Base-by-base conservation (phyloP, 2,329 filamentous ascomycete species). In the Teratosphaeriaceae sp. region DNA sequence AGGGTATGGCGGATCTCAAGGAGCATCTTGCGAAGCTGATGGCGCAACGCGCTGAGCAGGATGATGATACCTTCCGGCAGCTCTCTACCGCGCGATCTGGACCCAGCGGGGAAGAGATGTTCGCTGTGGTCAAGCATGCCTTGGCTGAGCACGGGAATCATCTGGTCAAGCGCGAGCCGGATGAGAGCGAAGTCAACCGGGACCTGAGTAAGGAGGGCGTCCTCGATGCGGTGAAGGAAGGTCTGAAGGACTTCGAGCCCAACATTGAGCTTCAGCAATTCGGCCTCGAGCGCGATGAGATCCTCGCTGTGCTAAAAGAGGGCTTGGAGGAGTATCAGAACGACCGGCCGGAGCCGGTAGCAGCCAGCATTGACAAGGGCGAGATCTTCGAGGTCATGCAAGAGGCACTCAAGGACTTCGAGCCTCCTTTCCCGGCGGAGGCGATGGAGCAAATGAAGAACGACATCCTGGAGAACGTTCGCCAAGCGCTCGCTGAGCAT, bases 201-300 rank as follows among this genome's bases (percentile, higher is more conserved):
- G 52, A 63, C 71, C 40, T 68, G 64, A 36, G 70, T 66, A 27
- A 68, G 66, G 87, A 95, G 38, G 87, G 94, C 45, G 86, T 97
- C 26, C 76, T 97, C 2, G 77, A 85, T 21, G 88, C 89, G 2
- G 85, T 97, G 12, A 82, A 82, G 53, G 88, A 95, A 54, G 90
- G 89, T 1, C 94, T 88, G 80, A 90, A 96, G 60, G 86, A 82
- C 42, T 94, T 94, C 67, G 94, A 94, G 65, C 90, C 90, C 1
- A 88, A 96, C 55, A 88, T 95, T 39, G 84, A 94, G 54, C 75
- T 94, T 3, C 84, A 95, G 55, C 88, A 94, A 56, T 85, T 94
- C 49, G 90, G 89, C 2, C 72, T 97, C 1, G 90, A 95, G 62
- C 78, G 88, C 4, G 88, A 96, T 11, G 90, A 97, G 59, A 85